Evolutionary conservation across 2,329 filamentous ascomycete genomes (phyloP), one percentile per base, ranked within the genome.

Genomic region (Pleurostoma richardsiae): DNA sequence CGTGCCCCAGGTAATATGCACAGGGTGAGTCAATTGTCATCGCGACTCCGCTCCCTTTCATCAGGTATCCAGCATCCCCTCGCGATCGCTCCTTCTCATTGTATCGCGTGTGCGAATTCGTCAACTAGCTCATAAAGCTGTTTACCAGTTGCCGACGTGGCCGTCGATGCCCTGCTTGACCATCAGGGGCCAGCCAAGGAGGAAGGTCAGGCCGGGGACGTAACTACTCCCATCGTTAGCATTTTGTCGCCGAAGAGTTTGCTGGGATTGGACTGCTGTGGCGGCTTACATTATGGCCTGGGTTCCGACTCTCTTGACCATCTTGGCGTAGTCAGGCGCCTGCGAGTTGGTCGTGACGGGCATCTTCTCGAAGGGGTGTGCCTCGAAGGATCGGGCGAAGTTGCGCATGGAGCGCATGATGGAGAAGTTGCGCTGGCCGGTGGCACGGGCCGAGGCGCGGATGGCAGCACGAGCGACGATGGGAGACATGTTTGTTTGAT

Each of bases 121-220:
- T 19, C 19, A 19, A 19, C 19, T 19, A 19, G 19, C 19, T 19
- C 19, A 19, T 19, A 19, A 19, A 19, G 19, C 19, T 19, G 67
- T 43, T 67, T 63, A 45, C 4, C 39, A 29, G 28, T 40, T 36
- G 28, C 44, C 42, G 6, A 66, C 50, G 53, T 51, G 58, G 30
- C 61, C 61, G 49, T 63, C 54, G 6, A 65, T 28, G 30, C 54
- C 10, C 8, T 41, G n/a, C 39, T 48, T 40, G 41, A 52, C 52
- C 7, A 59, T 33, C 8, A 53, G 49, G 2, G 69, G 69, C 69
- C 69, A 71, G 44, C 63, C 63, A n/a, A 72, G 61, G 40, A 69
- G 52, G 6, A 58, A 28, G 4, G 49, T 52, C 39, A 64, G 56
- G 30, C 51, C 53, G 3, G 68, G 65, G 51, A 69, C 51, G 58